Percentiles rank a stretch among this genome's conserved stretches.
Evolutionary conservation across 2,329 filamentous ascomycete species (phyloP).

Genomic region (Talaromyces albobiverticillius): DNA sequence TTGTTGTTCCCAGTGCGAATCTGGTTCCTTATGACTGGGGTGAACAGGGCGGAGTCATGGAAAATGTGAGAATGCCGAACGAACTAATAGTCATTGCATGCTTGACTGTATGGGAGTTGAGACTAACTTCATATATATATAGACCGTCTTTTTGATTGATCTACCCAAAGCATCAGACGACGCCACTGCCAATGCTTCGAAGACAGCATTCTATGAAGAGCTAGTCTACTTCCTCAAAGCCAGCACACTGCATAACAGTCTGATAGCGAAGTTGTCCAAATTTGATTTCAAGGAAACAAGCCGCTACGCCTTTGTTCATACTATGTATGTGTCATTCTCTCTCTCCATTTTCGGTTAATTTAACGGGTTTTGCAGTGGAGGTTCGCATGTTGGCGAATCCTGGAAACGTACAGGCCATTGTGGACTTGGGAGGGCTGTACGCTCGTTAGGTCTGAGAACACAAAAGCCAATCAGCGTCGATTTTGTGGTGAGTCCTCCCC

Average conservation of each 20-base stretch:
- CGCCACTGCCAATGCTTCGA: conserved; percentile 19
- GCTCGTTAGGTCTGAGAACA: conserved; percentile 59
- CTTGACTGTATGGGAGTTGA: background rate
- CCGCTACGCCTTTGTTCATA: conserved; percentile 76
- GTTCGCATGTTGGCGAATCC: conserved; percentile 51
- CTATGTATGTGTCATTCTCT: conserved; percentile 60
- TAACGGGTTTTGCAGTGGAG: conserved; percentile 46
- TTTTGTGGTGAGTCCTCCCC: conserved; percentile 56
- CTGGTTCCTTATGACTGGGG: conserved; percentile 87
- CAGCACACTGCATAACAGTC: conserved; percentile 61
- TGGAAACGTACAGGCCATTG: conserved; percentile 64
- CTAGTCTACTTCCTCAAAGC: conserved; percentile 68
- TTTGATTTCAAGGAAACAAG: conserved; percentile 80
- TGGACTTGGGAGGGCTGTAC: conserved; percentile 68
- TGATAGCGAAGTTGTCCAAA: conserved; percentile 65
- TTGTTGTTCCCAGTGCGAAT: conserved; percentile 87
- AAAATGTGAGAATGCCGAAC: conserved; percentile 66
- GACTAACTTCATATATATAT: too few relatives aligned
- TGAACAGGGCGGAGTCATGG: conserved; percentile 66
- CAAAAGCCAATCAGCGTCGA: conserved; percentile 63
- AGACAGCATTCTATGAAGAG: conserved; percentile 64
- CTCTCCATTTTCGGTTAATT: background rate
- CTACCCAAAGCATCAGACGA: conserved; percentile 56
- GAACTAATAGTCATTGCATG: conserved; percentile 10
- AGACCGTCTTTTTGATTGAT: conserved; percentile 89